Conservation (phyloP, 2,329 filamentous ascomycete species). For the Grosmannia clavigera region DNA sequence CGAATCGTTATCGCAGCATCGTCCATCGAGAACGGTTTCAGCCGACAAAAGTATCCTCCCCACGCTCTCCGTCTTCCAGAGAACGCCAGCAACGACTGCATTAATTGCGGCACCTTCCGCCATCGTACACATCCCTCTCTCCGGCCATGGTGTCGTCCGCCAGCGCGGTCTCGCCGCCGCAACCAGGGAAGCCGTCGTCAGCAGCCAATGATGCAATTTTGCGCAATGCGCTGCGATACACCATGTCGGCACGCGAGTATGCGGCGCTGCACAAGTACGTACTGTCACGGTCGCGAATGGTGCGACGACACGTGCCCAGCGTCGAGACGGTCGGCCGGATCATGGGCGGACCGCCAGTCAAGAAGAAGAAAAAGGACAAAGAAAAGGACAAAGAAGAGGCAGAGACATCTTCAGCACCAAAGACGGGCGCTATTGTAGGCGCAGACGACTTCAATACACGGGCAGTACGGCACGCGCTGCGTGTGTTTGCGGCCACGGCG, state of each 20-base stretch:
- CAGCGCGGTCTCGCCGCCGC: not conserved
- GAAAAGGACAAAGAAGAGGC: not conserved
- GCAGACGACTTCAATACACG: constrained; percentile 56
- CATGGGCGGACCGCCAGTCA: constrained; percentile 27
- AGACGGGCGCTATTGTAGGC: constrained; percentile 18
- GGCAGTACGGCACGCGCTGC: constrained; percentile 56
- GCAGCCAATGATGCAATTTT: constrained; percentile 53
- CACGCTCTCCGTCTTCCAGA: too few relatives aligned
- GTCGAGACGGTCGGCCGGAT: constrained; percentile 44
- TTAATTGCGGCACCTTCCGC: not conserved
- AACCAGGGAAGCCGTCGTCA: not conserved
- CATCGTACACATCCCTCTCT: not conserved
- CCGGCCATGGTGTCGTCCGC: not conserved
- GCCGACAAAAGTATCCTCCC: not conserved
- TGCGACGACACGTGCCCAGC: constrained; percentile 42
- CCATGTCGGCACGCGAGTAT: constrained; percentile 76
- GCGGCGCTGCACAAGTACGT: constrained; percentile 73
- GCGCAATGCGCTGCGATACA: constrained; percentile 78
- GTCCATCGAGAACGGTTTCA: not conserved
- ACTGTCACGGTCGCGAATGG: constrained; percentile 54
- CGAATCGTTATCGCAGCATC: not conserved
- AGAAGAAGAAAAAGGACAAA: not conserved
- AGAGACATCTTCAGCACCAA: not conserved
- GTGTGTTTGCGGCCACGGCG: constrained; percentile 55
- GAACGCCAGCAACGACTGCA: not conserved